Percentiles rank a stretch among this genome's conserved stretches.
phyloP scores from a whole-genome alignment of 2,329 filamentous ascomycete species.

The Plectosphaerella cucumerina region DNA sequence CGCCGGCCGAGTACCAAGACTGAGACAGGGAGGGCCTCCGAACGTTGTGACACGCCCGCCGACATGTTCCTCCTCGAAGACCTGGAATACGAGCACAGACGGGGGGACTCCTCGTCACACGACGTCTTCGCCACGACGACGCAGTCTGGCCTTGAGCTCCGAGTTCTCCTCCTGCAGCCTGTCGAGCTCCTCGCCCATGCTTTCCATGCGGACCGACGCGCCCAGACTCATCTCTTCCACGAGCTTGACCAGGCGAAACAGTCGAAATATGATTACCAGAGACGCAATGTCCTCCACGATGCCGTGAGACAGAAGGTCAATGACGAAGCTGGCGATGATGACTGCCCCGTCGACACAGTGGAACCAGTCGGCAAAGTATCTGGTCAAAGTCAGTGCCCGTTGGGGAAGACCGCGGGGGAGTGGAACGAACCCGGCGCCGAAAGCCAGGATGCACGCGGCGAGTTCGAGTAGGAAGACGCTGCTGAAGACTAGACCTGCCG shows the following conservation, averaged over 20 bases:
- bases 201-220: slow-evolving; percentile 58
- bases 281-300: slow-evolving; percentile 60
- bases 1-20: too few species aligned
- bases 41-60: too few species aligned
- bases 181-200: slow-evolving; percentile 47
- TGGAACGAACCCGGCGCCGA: slow-evolving; percentile 50
- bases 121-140: not conserved
- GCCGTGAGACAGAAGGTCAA: slow-evolving; percentile 58
- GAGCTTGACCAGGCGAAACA: slow-evolving; percentile 69
- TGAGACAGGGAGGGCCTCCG: too few species aligned
- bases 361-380: slow-evolving; percentile 55
- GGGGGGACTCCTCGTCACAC: too few species aligned
- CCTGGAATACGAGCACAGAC: too few species aligned
- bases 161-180: slow-evolving; percentile 45
- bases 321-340: slow-evolving; percentile 56
- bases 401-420: too few species aligned
- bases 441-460: slow-evolving; percentile 53
- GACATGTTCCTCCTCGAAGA: too few species aligned
- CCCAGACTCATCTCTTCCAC: slow-evolving; percentile 64
- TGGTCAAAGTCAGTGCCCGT: slow-evolving; percentile 18
- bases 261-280: slow-evolving; percentile 60
- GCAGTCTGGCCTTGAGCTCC: slow-evolving; percentile 19
- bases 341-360: slow-evolving; percentile 61
- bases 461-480: slow-evolving; percentile 63
- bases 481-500: slow-evolving; percentile 55